These are phyloP conservation scores for Apiotrichum veenhuisii DNA, from an alignment of 1,284 basidiomycete species.

Conservation along the genomic window DNA sequence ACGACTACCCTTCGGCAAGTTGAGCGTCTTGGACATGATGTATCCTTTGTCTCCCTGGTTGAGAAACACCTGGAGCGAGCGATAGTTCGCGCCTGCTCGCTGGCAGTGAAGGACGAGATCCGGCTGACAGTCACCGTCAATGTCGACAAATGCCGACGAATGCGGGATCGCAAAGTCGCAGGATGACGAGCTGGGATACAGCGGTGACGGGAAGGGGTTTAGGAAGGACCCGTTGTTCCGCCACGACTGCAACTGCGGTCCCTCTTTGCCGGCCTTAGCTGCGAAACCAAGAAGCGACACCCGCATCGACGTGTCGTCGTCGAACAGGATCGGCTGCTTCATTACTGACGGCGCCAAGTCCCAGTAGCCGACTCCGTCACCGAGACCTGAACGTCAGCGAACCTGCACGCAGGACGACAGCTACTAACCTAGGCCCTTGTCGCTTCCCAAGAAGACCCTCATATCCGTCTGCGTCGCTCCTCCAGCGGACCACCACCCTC, in stretches of 20 bases:
- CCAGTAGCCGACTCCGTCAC: conserved; percentile 13
- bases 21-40: conserved; percentile 62
- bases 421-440: conserved; percentile 62
- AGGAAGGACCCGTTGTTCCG: conserved; percentile 29
- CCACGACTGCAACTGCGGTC: conserved; percentile 11
- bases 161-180: conserved; percentile 83
- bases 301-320: conserved; percentile 80
- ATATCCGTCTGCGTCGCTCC: conserved; percentile 56
- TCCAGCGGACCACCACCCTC: conserved; percentile 50
- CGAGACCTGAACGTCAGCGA: background rate
- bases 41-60: conserved; percentile 67
- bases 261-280: conserved; percentile 37
- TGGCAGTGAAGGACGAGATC: conserved; percentile 90
- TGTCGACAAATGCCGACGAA: conserved; percentile 89
- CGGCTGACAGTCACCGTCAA: conserved; percentile 83
- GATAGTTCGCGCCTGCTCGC: conserved; percentile 9
- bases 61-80: conserved; percentile 9
- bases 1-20: conserved; percentile 73
- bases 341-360: conserved; percentile 22
- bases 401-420: background rate
- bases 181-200: conserved; percentile 9
- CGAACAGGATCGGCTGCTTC: conserved; percentile 76
- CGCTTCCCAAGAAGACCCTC: conserved; percentile 61
- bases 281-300: conserved; percentile 77
- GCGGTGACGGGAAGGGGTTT: conserved; percentile 5